Evolutionary conservation across 2,329 filamentous ascomycete genomes (phyloP), one percentile per base, ranked within the genome.

Genomic region (Chaetoscypha palmicola): DNA sequence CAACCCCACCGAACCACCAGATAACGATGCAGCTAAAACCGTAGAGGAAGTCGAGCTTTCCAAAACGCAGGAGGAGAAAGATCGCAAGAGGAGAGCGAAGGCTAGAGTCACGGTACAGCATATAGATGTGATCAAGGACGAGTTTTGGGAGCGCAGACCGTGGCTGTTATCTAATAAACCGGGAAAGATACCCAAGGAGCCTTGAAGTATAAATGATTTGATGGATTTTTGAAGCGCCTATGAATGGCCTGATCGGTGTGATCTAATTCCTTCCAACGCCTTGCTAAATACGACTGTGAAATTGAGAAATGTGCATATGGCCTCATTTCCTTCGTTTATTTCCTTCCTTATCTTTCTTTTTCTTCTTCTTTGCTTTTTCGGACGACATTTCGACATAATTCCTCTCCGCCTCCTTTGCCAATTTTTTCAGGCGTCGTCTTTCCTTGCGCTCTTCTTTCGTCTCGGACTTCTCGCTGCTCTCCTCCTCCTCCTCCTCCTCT

Each of bases 91-190:
- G 50, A 76, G 84, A 42, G 74, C 77, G 47, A 96, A 95, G 64
- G 90, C 89, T 1, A 75, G 75, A 40, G 81, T 98, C 35, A 77
- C 86, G 26, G 73, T 94, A 28, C 82, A 90, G 60, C 89, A 97
- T 68, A 67, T 92, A 47, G 92, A 98, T 66, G 86, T 98, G 57
- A 97, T 98, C 66, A 89, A 85, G 57, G 87, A 97, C 64, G 85
- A 87, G 3, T 98, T 98, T 61, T 98, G 92, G 92, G 75, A 87
- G 51, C 75, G 74, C 57, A 74, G 90, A 60, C 89, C 90, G 1
- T 97, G 90, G 87, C 72, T 92, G 45, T 62, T 90, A 41, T 86
- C 82, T 1, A 83, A 83, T 51, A 84, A 79, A 63, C 82, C 83
- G 4, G 83, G 83, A 17, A 83, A 77, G 58, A 69, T 82, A 55